Conservation (phyloP, 2,329 filamentous ascomycete genomes). For the Colletotrichum sojae region DNA sequence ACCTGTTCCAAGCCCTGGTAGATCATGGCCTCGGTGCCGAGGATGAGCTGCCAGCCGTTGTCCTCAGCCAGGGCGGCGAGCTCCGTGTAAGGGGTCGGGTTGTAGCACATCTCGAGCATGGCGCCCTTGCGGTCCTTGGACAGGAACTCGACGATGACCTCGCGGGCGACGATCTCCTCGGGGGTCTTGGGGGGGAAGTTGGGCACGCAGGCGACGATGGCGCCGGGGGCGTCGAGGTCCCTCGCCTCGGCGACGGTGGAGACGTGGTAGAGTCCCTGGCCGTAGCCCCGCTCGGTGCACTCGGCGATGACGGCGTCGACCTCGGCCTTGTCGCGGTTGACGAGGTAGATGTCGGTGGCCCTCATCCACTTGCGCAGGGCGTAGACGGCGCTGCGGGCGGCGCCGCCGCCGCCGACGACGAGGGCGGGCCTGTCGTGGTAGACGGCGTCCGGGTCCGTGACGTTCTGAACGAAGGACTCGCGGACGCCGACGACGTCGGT, state of each 20-base stretch:
- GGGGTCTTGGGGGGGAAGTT: conserved; percentile 79
- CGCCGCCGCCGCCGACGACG: conserved; percentile 84
- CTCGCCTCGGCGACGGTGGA: conserved; percentile 72
- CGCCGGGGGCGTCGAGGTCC: conserved; percentile 70
- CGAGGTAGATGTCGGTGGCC: conserved; percentile 79
- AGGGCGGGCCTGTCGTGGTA: conserved; percentile 76
- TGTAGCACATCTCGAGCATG: conserved; percentile 88
- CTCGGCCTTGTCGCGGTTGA: conserved; percentile 80
- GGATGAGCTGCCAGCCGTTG: conserved; percentile 79
- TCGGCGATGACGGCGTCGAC: conserved; percentile 77
- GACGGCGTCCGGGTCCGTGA: conserved; percentile 57
- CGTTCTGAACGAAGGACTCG: conserved; percentile 76
- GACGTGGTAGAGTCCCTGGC: conserved; percentile 73
- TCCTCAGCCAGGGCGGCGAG: conserved; percentile 73
- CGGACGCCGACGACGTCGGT: conserved; percentile 86
- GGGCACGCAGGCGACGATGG: conserved; percentile 82
- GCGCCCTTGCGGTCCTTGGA: conserved; percentile 71
- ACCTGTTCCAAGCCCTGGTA: conserved; percentile 82
- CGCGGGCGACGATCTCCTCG: conserved; percentile 73
- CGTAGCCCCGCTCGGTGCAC: conserved; percentile 71
- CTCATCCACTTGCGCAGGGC: conserved; percentile 79
- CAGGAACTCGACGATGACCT: conserved; percentile 65
- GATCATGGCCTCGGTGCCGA: conserved; percentile 83
- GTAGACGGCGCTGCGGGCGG: conserved; percentile 83
- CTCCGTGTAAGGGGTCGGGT: conserved; percentile 78